phyloP scores from a whole-genome alignment of 2,329 filamentous ascomycete genomes.

The Davidsoniella eucalypti region DNA sequence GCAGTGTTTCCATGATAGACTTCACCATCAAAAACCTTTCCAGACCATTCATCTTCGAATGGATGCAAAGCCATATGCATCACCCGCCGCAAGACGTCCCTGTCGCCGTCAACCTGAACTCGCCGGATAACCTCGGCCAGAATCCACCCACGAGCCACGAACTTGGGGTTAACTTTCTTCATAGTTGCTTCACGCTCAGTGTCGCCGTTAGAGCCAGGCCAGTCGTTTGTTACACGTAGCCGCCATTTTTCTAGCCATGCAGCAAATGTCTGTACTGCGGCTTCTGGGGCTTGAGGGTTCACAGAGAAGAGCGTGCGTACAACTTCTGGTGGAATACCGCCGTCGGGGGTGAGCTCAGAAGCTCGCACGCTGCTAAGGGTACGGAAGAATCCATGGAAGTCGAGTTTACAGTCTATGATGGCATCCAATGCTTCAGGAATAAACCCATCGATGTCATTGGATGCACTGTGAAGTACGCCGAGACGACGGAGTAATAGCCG shows the following conservation, averaged over 20 bases:
- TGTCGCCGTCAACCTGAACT: constrained; percentile 70
- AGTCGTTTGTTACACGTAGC: constrained; percentile 56
- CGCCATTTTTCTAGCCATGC: constrained; percentile 75
- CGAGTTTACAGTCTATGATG: constrained; percentile 65
- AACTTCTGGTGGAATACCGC: constrained; percentile 41
- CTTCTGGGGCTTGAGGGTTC: constrained; percentile 55
- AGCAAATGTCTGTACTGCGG: constrained; percentile 49
- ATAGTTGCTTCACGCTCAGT: constrained; percentile 52
- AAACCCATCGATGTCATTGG: constrained; percentile 69
- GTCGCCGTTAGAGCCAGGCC: constrained; percentile 40
- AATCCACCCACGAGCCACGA: constrained; percentile 79
- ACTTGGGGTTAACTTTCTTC: constrained; percentile 83
- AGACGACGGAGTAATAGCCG: constrained; percentile 65
- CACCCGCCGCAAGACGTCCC: constrained; percentile 57
- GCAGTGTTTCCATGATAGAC: constrained; percentile 41
- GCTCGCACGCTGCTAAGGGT: constrained; percentile 50
- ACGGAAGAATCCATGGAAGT: constrained; percentile 91
- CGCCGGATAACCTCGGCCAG: constrained; percentile 82
- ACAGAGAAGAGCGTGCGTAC: constrained; percentile 24
- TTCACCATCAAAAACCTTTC: constrained; percentile 29
- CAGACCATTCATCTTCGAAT: constrained; percentile 63
- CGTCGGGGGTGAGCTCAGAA: constrained; percentile 30
- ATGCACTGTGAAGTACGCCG: constrained; percentile 48
- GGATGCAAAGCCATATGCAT: constrained; percentile 75
- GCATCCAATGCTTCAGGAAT: constrained; percentile 60